Base-by-base conservation (phyloP, 257 asterid species). In the Plantago ovata region DNA sequence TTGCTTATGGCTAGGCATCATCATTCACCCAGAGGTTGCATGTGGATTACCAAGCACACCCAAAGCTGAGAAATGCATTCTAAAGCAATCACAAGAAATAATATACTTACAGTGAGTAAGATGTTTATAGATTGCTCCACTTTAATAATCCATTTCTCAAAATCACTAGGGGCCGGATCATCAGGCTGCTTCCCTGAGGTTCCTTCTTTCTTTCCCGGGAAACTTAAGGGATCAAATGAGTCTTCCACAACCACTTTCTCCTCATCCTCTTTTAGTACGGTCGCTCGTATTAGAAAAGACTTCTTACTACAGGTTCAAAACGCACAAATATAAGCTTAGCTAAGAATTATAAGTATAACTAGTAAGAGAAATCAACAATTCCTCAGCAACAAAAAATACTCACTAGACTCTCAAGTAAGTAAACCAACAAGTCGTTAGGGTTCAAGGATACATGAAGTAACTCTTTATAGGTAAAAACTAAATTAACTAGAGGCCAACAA, bases 101-200 rank as follows among this genome's bases (percentile, higher is more conserved):
- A 1, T 38, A 46, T 62, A 44, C 67, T 10, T 83, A 86, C 97
- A 61, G 96, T 93, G 56, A 93, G 95, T 46, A 89, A 66, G 49
- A 89, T 74, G 77, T 93, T 93, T 46, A 86, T 53, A n/a, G 97
- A 89, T 61, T 89, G 99, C 79, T 93, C 99, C 38, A 84, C 1
- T 77, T 89, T 89, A 64, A 89, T 69, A 56, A 77, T 62, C 91
- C 80, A 76, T 66, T 77, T 82, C 67, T 86, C 92, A 13, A 72
- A 60, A 73, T 74, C 86, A 71, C 69, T 75, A 24, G 91, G 47
- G 20, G 82, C 59, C 8, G 93, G 69, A 64, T 63, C 63, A 19
- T 74, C 77, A 0, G 79, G 71, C 14, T 69, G 62, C 44, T 67
- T 68, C 21, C 83, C 77, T 3, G 75, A 42, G 53, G 60, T 66